Conservation (phyloP, 2,329 filamentous ascomycete genomes). For the Verticillium tricorpus region DNA sequence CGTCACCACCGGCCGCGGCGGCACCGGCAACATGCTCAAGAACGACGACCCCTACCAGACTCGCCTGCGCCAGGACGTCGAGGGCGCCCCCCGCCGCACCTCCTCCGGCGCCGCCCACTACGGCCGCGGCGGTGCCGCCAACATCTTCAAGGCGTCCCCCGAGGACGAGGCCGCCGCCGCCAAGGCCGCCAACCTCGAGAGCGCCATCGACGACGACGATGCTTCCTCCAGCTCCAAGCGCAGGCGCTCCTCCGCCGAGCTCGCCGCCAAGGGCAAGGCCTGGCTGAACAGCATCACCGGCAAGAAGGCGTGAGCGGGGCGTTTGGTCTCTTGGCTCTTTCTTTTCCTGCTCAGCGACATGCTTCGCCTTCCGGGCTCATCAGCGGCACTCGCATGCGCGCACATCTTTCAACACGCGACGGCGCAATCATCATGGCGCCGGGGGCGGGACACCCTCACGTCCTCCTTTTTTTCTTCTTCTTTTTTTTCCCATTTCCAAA, state of each 20-base stretch:
- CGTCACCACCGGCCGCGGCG: slow-evolving; percentile 86
- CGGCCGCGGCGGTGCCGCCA: slow-evolving; percentile 73
- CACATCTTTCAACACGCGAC: background rate
- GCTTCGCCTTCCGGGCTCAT: background rate
- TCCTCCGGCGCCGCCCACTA: slow-evolving; percentile 59
- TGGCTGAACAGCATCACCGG: slow-evolving; percentile 45
- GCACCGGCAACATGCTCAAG: slow-evolving; percentile 79
- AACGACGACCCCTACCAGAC: slow-evolving; percentile 70
- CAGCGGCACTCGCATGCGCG: background rate
- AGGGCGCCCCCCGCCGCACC: slow-evolving; percentile 52
- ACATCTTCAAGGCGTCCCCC: slow-evolving; percentile 51
- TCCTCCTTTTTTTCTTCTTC: background rate
- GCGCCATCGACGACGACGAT: slow-evolving; percentile 25
- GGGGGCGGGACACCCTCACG: background rate
- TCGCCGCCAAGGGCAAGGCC: slow-evolving; percentile 41
- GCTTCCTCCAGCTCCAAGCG: slow-evolving; percentile 4
- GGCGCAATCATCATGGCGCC: background rate
- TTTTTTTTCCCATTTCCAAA: too few species aligned
- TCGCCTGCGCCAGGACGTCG: slow-evolving; percentile 78
- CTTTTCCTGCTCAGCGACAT: background rate
- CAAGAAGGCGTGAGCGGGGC: slow-evolving; percentile 35
- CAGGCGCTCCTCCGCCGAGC: slow-evolving; percentile 11
- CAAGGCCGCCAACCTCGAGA: slow-evolving; percentile 18
- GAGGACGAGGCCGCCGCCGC: slow-evolving; percentile 31
- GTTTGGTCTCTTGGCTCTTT: background rate